phyloP scores from a whole-genome alignment of 78 protist genomes.

The Emiliania huxleyi region DNA sequence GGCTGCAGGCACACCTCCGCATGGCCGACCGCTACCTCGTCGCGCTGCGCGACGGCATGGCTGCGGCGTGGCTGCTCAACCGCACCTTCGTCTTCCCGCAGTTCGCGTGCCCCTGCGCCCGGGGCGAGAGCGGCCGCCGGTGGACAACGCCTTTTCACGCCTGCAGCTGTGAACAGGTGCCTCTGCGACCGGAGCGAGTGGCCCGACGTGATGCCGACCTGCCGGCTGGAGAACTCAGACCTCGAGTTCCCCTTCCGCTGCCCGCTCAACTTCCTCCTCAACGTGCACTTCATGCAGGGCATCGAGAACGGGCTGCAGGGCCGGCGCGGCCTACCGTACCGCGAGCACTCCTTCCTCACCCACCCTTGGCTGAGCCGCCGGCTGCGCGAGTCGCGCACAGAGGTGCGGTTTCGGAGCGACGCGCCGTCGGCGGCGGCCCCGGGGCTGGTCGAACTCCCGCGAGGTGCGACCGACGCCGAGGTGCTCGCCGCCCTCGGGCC shows the following conservation, averaged over 20 bases:
- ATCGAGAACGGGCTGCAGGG: neutral
- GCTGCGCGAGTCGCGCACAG: neutral
- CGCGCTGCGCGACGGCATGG: conserved; percentile 15
- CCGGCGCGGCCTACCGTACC: neutral
- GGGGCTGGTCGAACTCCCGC: neutral
- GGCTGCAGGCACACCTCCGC: neutral
- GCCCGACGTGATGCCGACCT: conserved; percentile 16
- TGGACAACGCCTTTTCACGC: too few relatives aligned
- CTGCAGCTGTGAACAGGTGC: too few relatives aligned
- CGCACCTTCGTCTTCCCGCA: neutral
- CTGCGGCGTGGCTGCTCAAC: neutral
- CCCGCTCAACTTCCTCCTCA: conserved; percentile 13
- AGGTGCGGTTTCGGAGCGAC: neutral
- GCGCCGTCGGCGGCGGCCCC: neutral
- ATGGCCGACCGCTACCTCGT: neutral
- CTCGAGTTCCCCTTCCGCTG: neutral
- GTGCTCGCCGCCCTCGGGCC: neutral
- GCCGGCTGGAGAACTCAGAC: neutral
- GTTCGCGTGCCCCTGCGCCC: neutral
- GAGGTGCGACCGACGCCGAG: neutral
- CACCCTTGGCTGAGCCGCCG: neutral
- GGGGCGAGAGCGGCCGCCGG: too few relatives aligned
- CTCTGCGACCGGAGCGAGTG: neutral
- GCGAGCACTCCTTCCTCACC: neutral
- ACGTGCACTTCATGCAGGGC: conserved; percentile 21